Evolutionary conservation across 2,329 filamentous ascomycete genomes (phyloP).

Genomic region (Pleochaeta shiraiana): DNA sequence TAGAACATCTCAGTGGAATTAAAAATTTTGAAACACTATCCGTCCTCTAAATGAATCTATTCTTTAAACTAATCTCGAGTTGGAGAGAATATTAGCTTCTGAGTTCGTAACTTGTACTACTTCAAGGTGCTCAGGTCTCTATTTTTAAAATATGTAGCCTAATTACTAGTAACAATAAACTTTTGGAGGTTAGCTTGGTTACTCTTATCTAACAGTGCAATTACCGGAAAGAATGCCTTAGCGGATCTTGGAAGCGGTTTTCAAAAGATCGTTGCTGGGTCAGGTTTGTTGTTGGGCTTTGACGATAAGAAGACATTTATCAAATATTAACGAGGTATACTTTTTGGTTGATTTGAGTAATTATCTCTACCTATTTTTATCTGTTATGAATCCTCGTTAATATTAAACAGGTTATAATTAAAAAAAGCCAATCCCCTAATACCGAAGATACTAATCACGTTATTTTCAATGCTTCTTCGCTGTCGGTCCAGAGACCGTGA

Average conservation of each 20-base stretch:
- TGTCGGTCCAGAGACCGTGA: slow-evolving; percentile 18
- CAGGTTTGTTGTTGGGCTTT: not conserved
- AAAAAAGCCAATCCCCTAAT: not conserved
- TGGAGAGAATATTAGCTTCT: not conserved
- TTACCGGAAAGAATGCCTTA: no score
- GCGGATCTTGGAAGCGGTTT: no score
- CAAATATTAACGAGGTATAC: not conserved
- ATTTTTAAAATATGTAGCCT: no score
- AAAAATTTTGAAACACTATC: no score
- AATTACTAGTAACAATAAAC: no score
- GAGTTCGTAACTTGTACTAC: no score
- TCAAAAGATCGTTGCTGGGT: not conserved
- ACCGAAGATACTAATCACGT: not conserved
- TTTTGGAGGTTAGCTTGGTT: no score
- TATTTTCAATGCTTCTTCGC: slow-evolving; percentile 11
- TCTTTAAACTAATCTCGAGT: not conserved
- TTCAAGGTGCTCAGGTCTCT: no score
- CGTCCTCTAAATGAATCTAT: not conserved
- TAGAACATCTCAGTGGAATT: no score
- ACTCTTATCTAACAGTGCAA: no score
- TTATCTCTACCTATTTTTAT: no score
- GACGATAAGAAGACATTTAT: not conserved
- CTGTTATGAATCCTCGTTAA: not conserved
- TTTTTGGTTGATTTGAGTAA: not conserved
- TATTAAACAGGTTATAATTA: not conserved